These are phyloP conservation scores for Aspergillus heteromorphus DNA, from an alignment of 495 filamentous ascomycete species.

Conservation along the genomic window DNA sequence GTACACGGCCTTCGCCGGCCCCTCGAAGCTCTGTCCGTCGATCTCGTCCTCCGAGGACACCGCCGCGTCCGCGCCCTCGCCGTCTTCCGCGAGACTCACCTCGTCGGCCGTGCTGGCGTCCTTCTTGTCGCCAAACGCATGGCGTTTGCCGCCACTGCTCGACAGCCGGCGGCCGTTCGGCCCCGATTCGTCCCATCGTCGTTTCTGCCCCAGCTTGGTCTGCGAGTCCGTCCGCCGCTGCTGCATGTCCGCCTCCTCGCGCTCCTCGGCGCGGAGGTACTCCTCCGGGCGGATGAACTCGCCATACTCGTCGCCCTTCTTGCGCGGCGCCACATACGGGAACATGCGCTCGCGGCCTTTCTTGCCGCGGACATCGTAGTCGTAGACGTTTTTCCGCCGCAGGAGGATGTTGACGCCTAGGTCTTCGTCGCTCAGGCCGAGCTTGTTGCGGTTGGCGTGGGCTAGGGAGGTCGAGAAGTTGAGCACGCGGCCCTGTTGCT, in stretches of 20 bases:
- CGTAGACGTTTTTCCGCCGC: slow-evolving; percentile 79
- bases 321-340: slow-evolving; percentile 73
- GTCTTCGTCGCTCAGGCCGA: slow-evolving; percentile 76
- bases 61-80: slow-evolving; percentile 40
- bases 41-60: slow-evolving; percentile 43
- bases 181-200: slow-evolving; percentile 78
- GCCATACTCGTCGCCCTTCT: slow-evolving; percentile 84
- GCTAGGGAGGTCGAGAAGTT: slow-evolving; percentile 80
- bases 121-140: slow-evolving; percentile 34
- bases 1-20: slow-evolving; percentile 70
- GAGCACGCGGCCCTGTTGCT: slow-evolving; percentile 86
- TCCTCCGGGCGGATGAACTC: slow-evolving; percentile 91
- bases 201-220: slow-evolving; percentile 80
- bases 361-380: slow-evolving; percentile 89
- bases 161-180: slow-evolving; percentile 33
- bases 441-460: slow-evolving; percentile 74
- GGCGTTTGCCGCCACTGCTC: slow-evolving; percentile 40
- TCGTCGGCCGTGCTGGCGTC: slow-evolving; percentile 38
- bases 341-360: slow-evolving; percentile 93
- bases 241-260: slow-evolving; percentile 69
- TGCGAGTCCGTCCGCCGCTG: slow-evolving; percentile 47
- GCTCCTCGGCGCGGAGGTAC: slow-evolving; percentile 87
- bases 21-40: slow-evolving; percentile 48
- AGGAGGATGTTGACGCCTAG: slow-evolving; percentile 86
- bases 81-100: slow-evolving; percentile 33